These are phyloP conservation scores for Carex littledalei DNA, from an alignment of 176 grass and related monocot genomes.

Conservation along the genomic window DNA sequence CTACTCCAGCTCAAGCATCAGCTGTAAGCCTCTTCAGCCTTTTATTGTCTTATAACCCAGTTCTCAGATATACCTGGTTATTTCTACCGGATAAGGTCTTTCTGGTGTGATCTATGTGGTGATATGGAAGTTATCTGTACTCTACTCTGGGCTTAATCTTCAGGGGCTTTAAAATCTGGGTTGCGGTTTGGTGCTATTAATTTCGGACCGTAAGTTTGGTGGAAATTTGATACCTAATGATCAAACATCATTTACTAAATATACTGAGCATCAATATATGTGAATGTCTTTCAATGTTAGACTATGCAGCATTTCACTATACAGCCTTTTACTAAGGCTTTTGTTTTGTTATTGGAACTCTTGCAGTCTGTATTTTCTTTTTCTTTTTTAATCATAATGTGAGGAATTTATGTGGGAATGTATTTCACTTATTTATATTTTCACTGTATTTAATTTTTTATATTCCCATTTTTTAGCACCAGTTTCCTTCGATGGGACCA, in stretches of 20 bases:
- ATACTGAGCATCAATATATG: background rate
- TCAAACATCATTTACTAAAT: background rate
- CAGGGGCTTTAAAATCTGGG: background rate
- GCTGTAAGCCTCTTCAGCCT: slow-evolving; percentile 26
- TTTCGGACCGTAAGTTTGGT: background rate
- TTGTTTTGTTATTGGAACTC: background rate
- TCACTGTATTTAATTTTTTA: slow-evolving; percentile 22
- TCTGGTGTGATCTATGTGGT: background rate
- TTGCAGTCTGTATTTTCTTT: background rate
- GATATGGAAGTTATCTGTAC: background rate
- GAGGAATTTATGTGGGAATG: slow-evolving; percentile 6
- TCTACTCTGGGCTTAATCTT: background rate
- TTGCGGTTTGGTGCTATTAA: background rate
- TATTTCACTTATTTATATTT: background rate
- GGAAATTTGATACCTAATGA: background rate
- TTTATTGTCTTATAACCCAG: slow-evolving; percentile 13
- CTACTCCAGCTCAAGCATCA: slow-evolving; percentile 41
- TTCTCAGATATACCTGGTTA: slow-evolving; percentile 11
- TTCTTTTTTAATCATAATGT: slow-evolving; percentile 2
- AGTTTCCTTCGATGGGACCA: slow-evolving; percentile 41
- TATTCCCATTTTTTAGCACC: slow-evolving; percentile 25
- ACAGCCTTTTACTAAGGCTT: background rate
- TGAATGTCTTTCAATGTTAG: background rate
- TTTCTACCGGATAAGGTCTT: background rate
- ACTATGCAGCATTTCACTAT: background rate